These are phyloP conservation scores for Starmerella bombi DNA, from an alignment of 805 yeast genomes.

Conservation along the genomic window DNA sequence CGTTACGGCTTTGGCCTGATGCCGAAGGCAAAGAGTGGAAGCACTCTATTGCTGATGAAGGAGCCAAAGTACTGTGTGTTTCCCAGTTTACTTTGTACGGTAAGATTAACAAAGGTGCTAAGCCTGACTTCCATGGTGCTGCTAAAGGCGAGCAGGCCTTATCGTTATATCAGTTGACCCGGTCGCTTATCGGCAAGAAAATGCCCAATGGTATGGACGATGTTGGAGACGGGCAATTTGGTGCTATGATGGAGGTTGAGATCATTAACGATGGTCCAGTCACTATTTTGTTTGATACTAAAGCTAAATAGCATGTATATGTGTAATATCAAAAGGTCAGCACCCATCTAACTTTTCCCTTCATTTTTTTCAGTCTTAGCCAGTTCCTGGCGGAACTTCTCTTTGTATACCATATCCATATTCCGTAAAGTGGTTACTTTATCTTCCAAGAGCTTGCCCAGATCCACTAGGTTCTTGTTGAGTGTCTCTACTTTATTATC, in stretches of 20 bases:
- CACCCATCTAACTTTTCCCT: background rate
- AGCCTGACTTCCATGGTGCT: slow-evolving; percentile 89
- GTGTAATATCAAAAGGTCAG: background rate
- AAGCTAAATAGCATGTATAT: slow-evolving; percentile 7
- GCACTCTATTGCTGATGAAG: slow-evolving; percentile 45
- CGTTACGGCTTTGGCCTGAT: slow-evolving; percentile 63
- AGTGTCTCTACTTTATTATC: slow-evolving; percentile 59
- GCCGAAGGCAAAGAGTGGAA: slow-evolving; percentile 68
- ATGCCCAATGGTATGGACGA: slow-evolving; percentile 39
- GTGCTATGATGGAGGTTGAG: slow-evolving; percentile 94
- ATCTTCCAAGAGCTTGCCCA: slow-evolving; percentile 61
- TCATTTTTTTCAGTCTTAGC: slow-evolving; percentile 6
- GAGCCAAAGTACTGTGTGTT: slow-evolving; percentile 68
- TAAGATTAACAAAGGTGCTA: slow-evolving; percentile 74
- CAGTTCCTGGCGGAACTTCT: slow-evolving; percentile 13
- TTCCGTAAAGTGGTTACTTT: slow-evolving; percentile 52
- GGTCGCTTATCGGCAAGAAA: slow-evolving; percentile 20
- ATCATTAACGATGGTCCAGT: slow-evolving; percentile 89
- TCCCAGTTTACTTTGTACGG: slow-evolving; percentile 90
- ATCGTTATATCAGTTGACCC: slow-evolving; percentile 39
- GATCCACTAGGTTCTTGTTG: slow-evolving; percentile 55
- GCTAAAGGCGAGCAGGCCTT: slow-evolving; percentile 58
- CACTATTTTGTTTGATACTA: slow-evolving; percentile 70
- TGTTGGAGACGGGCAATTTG: slow-evolving; percentile 81
- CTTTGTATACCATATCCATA: slow-evolving; percentile 34